Evolutionary conservation across 2,329 filamentous ascomycete genomes (phyloP).

Genomic region (Aspergillus novofumigatus): DNA sequence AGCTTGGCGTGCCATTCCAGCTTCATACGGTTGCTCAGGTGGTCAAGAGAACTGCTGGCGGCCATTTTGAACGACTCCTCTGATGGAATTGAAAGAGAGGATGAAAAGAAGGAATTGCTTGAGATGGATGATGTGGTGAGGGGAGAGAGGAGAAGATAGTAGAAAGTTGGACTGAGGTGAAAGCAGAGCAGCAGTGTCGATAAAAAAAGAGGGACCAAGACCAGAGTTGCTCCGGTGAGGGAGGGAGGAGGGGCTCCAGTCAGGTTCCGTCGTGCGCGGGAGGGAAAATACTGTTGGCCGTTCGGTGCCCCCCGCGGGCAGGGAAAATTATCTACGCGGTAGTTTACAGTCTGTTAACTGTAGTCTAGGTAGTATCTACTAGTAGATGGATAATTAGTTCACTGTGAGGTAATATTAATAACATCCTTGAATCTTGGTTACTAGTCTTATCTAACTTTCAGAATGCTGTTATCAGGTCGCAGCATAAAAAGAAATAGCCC

Average conservation of each 20-base stretch:
- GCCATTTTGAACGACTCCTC: conserved; percentile 46
- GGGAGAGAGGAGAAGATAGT: conserved; percentile 1
- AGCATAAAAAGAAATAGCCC: too few relatives aligned
- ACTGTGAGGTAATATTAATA: neutral
- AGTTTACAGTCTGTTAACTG: neutral
- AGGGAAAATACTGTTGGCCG: conserved; percentile 37
- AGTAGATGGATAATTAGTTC: neutral
- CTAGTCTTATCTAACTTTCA: neutral
- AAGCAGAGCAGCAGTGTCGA: conserved; percentile 15
- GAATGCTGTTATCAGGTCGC: neutral
- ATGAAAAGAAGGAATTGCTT: conserved; percentile 3
- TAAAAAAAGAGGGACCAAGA: conserved; percentile 10
- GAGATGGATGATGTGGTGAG: conserved; percentile 8
- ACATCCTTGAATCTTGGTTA: neutral
- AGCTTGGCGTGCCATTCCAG: conserved; percentile 71
- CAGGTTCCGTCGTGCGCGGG: conserved; percentile 18
- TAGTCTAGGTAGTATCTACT: neutral
- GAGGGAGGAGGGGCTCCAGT: conserved; percentile 9
- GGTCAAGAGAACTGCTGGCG: conserved; percentile 78
- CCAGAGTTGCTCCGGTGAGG: conserved; percentile 2
- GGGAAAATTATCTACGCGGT: neutral
- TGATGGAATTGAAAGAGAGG: conserved; percentile 5
- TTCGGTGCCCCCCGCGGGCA: neutral
- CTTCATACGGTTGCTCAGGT: conserved; percentile 73
- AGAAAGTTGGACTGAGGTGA: conserved; percentile 21